A percentile compares a stretch with the other conserved stretches of the same genome.
These are phyloP conservation scores for Penicillium malachiteum DNA, from an alignment of 495 filamentous ascomycete species.

Conservation along the genomic window DNA sequence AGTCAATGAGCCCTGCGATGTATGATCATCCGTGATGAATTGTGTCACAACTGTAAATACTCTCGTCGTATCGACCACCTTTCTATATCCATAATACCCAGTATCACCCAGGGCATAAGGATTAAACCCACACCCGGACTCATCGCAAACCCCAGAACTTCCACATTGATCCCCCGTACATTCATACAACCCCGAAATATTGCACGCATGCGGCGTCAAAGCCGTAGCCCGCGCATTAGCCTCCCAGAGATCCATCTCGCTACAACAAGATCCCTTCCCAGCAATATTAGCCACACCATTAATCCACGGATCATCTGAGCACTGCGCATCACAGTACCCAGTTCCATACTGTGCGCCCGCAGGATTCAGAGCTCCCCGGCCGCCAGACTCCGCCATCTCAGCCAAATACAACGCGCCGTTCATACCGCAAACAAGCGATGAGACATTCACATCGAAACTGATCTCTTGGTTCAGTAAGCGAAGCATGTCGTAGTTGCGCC, in stretches of 20 bases:
- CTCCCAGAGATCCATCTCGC: conserved; percentile 65
- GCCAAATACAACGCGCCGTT: conserved; percentile 68
- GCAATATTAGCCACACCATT: conserved; percentile 57
- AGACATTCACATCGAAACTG: conserved; percentile 63
- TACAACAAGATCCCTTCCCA: conserved; percentile 52
- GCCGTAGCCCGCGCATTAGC: conserved; percentile 58
- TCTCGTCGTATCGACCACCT: conserved; percentile 57
- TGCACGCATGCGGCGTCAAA: conserved; percentile 59
- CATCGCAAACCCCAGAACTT: conserved; percentile 58
- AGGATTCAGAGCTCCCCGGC: conserved; percentile 53
- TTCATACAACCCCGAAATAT: conserved; percentile 37
- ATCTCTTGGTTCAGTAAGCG: conserved; percentile 59
- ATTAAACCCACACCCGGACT: conserved; percentile 65
- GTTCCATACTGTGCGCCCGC: conserved; percentile 65
- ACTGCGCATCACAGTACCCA: conserved; percentile 72
- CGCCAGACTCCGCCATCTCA: conserved; percentile 59
- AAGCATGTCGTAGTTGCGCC: conserved; percentile 59
- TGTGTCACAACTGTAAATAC: conserved; percentile 68
- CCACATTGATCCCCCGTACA: conserved; percentile 51
- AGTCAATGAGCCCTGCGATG: conserved; percentile 42
- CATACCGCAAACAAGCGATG: conserved; percentile 60
- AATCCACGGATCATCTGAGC: conserved; percentile 54
- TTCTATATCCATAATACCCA: conserved; percentile 54
- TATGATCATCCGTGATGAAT: conserved; percentile 55
- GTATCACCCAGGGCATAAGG: conserved; percentile 56